A percentile compares a stretch with the other conserved stretches of the same genome.
phyloP scores from a whole-genome alignment of 1,284 basidiomycete species.

The Leccinum pachyderme region DNA sequence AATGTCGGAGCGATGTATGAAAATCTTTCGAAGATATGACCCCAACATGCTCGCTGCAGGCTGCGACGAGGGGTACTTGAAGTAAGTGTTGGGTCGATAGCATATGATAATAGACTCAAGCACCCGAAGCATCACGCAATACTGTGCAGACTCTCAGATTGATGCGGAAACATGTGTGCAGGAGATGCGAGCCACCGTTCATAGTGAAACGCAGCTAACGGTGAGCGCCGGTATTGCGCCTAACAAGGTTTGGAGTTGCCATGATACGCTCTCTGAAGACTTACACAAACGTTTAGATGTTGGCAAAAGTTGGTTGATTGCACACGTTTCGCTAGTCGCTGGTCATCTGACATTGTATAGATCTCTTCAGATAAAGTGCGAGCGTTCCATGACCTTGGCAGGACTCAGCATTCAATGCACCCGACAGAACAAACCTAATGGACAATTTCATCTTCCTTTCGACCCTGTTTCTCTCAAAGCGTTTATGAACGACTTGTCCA shows the following conservation, averaged over 20 bases:
- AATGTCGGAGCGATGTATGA: slow-evolving; percentile 69
- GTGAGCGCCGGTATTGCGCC: slow-evolving; percentile 93
- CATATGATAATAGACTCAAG: slow-evolving; percentile 2
- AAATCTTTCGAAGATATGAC: slow-evolving; percentile 75
- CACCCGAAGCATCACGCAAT: slow-evolving; percentile 64
- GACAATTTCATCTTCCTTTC: slow-evolving; percentile 79
- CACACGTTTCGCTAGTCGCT: not conserved
- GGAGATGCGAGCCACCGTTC: slow-evolving; percentile 71
- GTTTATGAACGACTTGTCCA: slow-evolving; percentile 76
- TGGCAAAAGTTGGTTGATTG: slow-evolving; percentile 66
- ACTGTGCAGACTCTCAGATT: slow-evolving; percentile 67
- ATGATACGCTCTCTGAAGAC: slow-evolving; percentile 10
- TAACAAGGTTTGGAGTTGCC: slow-evolving; percentile 57
- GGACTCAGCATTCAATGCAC: not conserved
- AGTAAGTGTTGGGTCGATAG: slow-evolving; percentile 48
- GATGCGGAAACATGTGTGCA: slow-evolving; percentile 73
- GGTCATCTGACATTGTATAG: slow-evolving; percentile 39
- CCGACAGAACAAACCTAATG: slow-evolving; percentile 87
- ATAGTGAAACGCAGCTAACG: slow-evolving; percentile 79
- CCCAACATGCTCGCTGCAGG: slow-evolving; percentile 77
- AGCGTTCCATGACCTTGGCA: not conserved
- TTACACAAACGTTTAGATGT: slow-evolving; percentile 44
- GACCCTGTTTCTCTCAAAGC: slow-evolving; percentile 59
- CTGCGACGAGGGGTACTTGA: slow-evolving; percentile 88
- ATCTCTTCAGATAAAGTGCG: slow-evolving; percentile 88